phyloP scores from a whole-genome alignment of 345 rosid genomes.

The Bretschneidera sinensis region DNA sequence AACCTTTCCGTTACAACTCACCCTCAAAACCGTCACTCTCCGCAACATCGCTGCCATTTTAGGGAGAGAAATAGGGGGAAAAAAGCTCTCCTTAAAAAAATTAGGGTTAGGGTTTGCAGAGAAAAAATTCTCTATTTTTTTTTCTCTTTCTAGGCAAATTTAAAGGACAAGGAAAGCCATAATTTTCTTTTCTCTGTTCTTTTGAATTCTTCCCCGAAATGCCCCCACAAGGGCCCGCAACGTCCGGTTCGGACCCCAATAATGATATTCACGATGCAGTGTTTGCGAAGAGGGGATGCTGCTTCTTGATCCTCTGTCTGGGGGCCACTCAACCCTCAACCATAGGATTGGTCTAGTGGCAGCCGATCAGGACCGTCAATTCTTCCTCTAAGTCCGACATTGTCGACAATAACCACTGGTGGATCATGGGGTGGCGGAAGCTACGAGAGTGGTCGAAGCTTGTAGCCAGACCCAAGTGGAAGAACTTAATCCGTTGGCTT shows the following conservation, averaged over 20 bases:
- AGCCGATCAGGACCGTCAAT: slow-evolving; percentile 30
- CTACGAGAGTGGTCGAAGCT: slow-evolving; percentile 50
- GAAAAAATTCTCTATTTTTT: slow-evolving; percentile 18
- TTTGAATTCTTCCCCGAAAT: slow-evolving; percentile 1
- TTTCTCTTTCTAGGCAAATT: slow-evolving; percentile 8
- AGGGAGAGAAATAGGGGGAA: neutral
- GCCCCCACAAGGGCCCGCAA: slow-evolving; percentile 15
- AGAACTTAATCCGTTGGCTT: slow-evolving; percentile 41
- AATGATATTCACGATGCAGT: slow-evolving; percentile 30
- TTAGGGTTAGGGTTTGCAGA: slow-evolving; percentile 29
- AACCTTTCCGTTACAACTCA: too few relatives aligned
- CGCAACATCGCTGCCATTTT: neutral
- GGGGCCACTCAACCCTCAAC: slow-evolving; percentile 13
- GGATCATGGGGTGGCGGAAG: slow-evolving; percentile 40
- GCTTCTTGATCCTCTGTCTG: slow-evolving; percentile 32
- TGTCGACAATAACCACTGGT: slow-evolving; percentile 30
- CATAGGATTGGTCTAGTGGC: slow-evolving; percentile 41
- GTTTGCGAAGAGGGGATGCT: slow-evolving; percentile 35
- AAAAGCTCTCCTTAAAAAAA: slow-evolving; percentile 2
- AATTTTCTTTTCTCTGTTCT: neutral
- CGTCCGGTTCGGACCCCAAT: slow-evolving; percentile 20
- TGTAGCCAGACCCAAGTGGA: slow-evolving; percentile 48
- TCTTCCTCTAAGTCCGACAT: neutral
- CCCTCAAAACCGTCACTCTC: too few relatives aligned
- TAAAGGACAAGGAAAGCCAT: too few relatives aligned